These are phyloP conservation scores for Talaromyces proteolyticus DNA, from an alignment of 495 filamentous ascomycete species.

Conservation along the genomic window DNA sequence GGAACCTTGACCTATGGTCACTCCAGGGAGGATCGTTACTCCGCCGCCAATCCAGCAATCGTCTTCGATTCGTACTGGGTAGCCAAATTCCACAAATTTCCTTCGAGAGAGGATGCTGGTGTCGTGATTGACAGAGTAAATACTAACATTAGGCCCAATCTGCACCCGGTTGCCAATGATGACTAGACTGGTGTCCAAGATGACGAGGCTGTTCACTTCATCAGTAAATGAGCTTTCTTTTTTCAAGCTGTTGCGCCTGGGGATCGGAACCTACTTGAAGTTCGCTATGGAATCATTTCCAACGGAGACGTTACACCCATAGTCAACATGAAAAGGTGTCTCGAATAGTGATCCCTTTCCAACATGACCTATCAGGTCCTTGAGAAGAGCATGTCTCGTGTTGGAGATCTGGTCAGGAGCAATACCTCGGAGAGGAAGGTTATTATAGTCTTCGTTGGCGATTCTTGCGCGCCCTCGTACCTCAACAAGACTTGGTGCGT, in stretches of 20 bases:
- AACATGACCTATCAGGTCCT: slow-evolving; percentile 34
- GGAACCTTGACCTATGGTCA: slow-evolving; percentile 47
- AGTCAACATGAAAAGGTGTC: slow-evolving; percentile 47
- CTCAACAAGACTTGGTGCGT: too few species aligned
- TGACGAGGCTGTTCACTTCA: slow-evolving; percentile 35
- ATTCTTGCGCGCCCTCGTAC: too few species aligned
- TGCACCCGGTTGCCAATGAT: slow-evolving; percentile 71
- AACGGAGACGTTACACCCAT: slow-evolving; percentile 48
- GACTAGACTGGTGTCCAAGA: slow-evolving; percentile 70
- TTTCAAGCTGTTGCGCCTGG: too few species aligned
- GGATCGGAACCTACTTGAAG: slow-evolving; percentile 33
- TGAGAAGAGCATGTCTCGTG: slow-evolving; percentile 28
- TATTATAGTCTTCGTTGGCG: slow-evolving; percentile 43
- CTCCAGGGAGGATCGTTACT: slow-evolving; percentile 64
- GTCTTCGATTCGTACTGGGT: slow-evolving; percentile 67
- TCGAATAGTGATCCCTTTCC: slow-evolving; percentile 42
- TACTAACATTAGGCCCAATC: slow-evolving; percentile 64
- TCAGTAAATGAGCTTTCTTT: slow-evolving; percentile 6
- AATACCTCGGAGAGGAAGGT: slow-evolving; percentile 32
- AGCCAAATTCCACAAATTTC: slow-evolving; percentile 65
- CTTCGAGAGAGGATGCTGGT: slow-evolving; percentile 63
- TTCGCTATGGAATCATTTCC: slow-evolving; percentile 47
- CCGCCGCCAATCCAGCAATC: slow-evolving; percentile 85
- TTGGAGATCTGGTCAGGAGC: slow-evolving; percentile 27
- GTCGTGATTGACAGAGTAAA: slow-evolving; percentile 66